phyloP scores from a whole-genome alignment of 2,329 filamentous ascomycete species.

The Talaromyces funiculosus region DNA sequence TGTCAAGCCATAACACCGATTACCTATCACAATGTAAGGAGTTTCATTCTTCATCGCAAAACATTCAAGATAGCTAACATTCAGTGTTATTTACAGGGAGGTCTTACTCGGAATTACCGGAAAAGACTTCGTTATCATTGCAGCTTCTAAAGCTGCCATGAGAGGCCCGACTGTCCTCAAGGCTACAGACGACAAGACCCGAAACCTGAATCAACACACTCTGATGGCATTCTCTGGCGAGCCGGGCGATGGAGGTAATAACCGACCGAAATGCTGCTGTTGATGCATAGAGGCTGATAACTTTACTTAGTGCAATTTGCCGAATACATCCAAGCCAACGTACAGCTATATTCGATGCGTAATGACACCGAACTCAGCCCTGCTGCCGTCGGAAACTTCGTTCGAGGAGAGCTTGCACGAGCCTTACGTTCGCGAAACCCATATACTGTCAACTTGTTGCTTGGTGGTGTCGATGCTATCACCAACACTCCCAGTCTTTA shows the following conservation, averaged over 20 bases:
- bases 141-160: conserved; percentile 97
- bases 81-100: conserved; percentile 62
- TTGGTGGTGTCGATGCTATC: conserved; percentile 90
- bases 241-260: conserved; percentile 80
- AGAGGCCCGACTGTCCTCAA: conserved; percentile 95
- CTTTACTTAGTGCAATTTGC: conserved; percentile 83
- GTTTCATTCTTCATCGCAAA: neutral
- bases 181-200: conserved; percentile 92
- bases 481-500: conserved; percentile 85
- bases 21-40: conserved; percentile 13
- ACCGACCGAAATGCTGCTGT: conserved; percentile 23
- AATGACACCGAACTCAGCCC: conserved; percentile 91
- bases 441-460: conserved; percentile 92
- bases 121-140: conserved; percentile 98
- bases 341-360: conserved; percentile 97
- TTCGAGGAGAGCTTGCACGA: conserved; percentile 85
- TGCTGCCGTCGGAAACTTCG: conserved; percentile 82
- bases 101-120: conserved; percentile 96
- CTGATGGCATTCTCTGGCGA: conserved; percentile 94
- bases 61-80: neutral
- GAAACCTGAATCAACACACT: conserved; percentile 84
- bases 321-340: conserved; percentile 98
- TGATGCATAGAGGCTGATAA: conserved; percentile 1
- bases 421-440: conserved; percentile 87
- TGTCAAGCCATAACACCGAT: neutral